These are phyloP conservation scores for Trichoderma sp. DNA, from an alignment of 2,329 filamentous ascomycete species.

Conservation along the genomic window DNA sequence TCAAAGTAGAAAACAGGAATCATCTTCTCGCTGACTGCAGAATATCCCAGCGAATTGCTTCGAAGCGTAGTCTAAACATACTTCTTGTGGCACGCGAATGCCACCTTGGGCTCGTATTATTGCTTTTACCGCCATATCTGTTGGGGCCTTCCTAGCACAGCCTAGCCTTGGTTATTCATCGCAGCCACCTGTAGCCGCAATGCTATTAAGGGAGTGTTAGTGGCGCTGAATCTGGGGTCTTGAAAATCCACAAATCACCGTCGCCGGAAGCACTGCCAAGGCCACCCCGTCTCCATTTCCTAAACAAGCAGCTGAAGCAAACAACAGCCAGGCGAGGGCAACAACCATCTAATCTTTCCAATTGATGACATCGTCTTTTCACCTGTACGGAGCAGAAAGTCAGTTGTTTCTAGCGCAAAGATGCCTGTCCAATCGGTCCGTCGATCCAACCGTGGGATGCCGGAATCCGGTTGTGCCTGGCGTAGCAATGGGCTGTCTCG, in stretches of 20 bases:
- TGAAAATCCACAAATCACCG: conserved; percentile 14
- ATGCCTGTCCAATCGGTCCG: conserved; percentile 12
- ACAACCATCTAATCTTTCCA: background rate
- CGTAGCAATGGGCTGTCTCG: background rate
- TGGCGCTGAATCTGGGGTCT: conserved; percentile 17
- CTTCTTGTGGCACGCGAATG: background rate
- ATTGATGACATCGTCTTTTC: background rate
- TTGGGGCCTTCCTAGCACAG: conserved; percentile 7
- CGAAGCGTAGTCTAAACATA: background rate
- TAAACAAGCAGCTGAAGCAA: conserved; percentile 18
- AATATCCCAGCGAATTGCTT: background rate
- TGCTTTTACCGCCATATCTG: background rate
- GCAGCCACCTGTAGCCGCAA: background rate
- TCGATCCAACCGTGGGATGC: background rate
- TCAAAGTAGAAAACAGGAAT: background rate
- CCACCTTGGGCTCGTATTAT: background rate
- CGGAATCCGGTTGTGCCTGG: background rate
- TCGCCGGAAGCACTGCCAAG: background rate
- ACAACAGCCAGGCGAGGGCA: background rate
- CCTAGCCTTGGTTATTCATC: background rate
- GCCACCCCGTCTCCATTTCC: background rate
- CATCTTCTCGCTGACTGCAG: background rate
- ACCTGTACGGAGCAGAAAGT: background rate
- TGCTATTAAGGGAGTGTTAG: background rate
- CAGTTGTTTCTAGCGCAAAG: background rate